Percentiles rank a stretch among this genome's conserved stretches.
phyloP scores from a whole-genome alignment of 495 filamentous ascomycete species.

The Podospora appendiculata region DNA sequence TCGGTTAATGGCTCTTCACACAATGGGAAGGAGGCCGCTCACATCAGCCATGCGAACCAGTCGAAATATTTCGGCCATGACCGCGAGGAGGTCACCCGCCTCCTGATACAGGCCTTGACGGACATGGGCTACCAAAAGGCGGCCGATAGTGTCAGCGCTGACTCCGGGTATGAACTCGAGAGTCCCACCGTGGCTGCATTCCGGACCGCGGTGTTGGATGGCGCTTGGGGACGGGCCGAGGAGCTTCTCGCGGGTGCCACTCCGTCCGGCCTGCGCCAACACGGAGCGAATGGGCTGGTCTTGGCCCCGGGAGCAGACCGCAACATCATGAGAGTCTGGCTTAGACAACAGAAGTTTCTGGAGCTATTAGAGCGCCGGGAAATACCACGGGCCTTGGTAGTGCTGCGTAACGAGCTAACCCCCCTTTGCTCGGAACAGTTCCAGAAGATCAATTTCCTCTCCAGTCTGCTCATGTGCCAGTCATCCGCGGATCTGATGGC shows the following conservation, averaged over 20 bases:
- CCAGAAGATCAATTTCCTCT: constrained; percentile 67
- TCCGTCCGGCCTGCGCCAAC: constrained; percentile 39
- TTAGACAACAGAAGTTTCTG: constrained; percentile 91
- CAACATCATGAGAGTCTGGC: constrained; percentile 54
- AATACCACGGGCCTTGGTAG: constrained; percentile 62
- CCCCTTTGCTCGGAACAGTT: constrained; percentile 73
- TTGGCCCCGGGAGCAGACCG: constrained; percentile 37
- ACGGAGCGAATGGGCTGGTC: constrained; percentile 34
- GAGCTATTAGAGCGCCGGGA: constrained; percentile 78
- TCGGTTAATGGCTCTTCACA: constrained; percentile 31
- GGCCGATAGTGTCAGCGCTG: constrained; percentile 62
- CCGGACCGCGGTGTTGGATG: constrained; percentile 68
- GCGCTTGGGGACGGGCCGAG: constrained; percentile 82
- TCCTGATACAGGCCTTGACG: constrained; percentile 81
- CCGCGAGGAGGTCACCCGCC: constrained; percentile 86
- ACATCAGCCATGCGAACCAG: not conserved
- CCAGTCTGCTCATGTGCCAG: constrained; percentile 84
- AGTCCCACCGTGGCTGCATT: constrained; percentile 79
- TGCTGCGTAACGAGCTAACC: constrained; percentile 80
- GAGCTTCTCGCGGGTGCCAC: constrained; percentile 60
- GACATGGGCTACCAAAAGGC: constrained; percentile 81
- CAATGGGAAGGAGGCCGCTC: constrained; percentile 20
- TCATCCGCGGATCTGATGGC: constrained; percentile 67
- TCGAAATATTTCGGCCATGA: constrained; percentile 64
- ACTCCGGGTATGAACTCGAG: constrained; percentile 87